Evolutionary conservation across 2,329 filamentous ascomycete species (phyloP).

Genomic region (Plenodomus biglobosus): DNA sequence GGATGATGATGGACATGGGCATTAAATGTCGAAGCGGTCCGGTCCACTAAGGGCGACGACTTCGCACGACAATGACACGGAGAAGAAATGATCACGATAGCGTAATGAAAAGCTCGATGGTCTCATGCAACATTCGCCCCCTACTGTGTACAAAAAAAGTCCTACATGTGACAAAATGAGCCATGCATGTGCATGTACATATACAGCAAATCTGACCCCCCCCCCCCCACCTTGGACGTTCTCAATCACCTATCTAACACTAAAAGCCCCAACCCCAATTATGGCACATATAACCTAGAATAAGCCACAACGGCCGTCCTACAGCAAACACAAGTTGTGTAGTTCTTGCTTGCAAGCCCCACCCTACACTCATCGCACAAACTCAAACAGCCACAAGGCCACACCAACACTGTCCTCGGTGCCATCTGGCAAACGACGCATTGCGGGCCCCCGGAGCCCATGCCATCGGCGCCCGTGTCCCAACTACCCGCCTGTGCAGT

Average conservation of each 20-base stretch:
- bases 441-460: conserved; percentile 74
- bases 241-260: no score
- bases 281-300: conserved; percentile 87
- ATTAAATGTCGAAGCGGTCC: conserved; percentile 51
- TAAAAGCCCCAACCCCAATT: no score
- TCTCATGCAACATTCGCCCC: background rate
- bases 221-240: no score
- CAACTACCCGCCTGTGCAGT: conserved; percentile 53
- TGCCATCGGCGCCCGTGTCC: conserved; percentile 70
- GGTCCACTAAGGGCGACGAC: background rate
- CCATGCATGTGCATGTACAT: no score
- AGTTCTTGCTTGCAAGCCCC: conserved; percentile 94
- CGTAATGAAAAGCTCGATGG: background rate
- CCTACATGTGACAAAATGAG: background rate
- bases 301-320: conserved; percentile 85
- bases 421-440: conserved; percentile 91
- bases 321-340: conserved; percentile 94
- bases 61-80: background rate
- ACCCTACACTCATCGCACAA: conserved; percentile 95
- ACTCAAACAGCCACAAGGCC: conserved; percentile 93
- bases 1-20: conserved; percentile 82
- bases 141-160: no score
- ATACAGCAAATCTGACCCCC: no score
- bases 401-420: conserved; percentile 87
- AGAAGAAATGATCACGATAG: background rate